Evolutionary conservation across 2,329 filamentous ascomycete genomes (phyloP), one percentile per base, ranked within the genome.

Genomic region (Clarireedia homoeocarpa): DNA sequence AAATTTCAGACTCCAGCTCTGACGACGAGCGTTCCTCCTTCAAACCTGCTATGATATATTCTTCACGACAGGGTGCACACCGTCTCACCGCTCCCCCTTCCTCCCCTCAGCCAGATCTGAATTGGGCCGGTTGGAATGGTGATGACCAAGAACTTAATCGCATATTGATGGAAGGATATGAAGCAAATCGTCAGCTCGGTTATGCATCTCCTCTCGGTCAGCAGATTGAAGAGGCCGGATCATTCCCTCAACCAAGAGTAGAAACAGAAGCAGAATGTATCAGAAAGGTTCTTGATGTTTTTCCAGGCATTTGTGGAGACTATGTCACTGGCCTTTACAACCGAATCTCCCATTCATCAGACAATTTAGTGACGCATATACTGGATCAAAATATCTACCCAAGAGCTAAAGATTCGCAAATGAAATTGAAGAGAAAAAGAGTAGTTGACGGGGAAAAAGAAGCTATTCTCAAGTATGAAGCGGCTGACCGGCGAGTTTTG

Each of bases 231-330:
- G 5, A 20, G 40, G 15, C 24, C 24, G 24, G 17, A 14, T 6
- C 20, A 1, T n/a, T 2, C 9, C 6, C 27, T 38, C 34, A 34
- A 15, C n/a, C 34, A 4, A 36, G 48, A 3, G 42, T 51, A 23
- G 58, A 62, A 39, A 48, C 60, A 23, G 50, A 50, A 40, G 48
- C 34, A n/a, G 58, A 60, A 46, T 63, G 70, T 50, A 64, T 76
- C 17, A 59, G 62, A 7, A 64, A 67, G n/a, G 63, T 79, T 17
- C 39, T 73, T 4, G 64, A 66, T 10, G 61, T 79, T 7, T 78
- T 79, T 53, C 77, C 77, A 7, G 75, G 74, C 49, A 75, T 79
- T 42, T 72, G 71, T 53, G 70, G 66, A 23, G 64, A 71, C 10
- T 71, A 75, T 61, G 70, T 78, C 23, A 61, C 61, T 10, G 61